phyloP scores from a whole-genome alignment of 192 early-diverging fungal genomes.

The Backusella tuberculispora region DNA sequence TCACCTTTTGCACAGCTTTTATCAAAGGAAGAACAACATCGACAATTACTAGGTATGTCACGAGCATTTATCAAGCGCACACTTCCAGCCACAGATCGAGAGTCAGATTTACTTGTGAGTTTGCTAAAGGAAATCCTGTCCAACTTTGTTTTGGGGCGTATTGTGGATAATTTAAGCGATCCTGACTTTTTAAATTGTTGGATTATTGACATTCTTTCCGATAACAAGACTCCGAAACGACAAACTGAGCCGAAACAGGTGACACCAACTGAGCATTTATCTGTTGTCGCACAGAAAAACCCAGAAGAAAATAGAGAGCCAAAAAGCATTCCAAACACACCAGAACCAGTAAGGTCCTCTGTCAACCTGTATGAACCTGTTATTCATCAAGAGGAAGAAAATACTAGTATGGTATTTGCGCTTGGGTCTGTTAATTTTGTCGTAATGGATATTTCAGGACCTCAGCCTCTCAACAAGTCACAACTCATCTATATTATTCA shows the following conservation, averaged over 20 bases:
- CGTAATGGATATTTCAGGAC: conserved; percentile 33
- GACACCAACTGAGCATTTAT: conserved; percentile 9
- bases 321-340: conserved; percentile 10
- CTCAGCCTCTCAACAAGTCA: not conserved
- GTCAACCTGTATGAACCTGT: not conserved
- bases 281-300: conserved; percentile 31
- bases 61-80: conserved; percentile 42
- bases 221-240: conserved; percentile 18
- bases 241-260: not conserved
- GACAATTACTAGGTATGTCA: conserved; percentile 45
- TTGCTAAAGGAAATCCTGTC: conserved; percentile 57
- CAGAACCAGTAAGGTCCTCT: conserved; percentile 12
- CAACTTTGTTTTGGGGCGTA: conserved; percentile 47
- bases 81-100: conserved; percentile 46
- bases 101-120: conserved; percentile 43
- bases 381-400: not conserved
- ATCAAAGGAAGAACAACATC: conserved; percentile 42
- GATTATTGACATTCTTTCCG: conserved; percentile 54
- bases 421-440: conserved; percentile 28
- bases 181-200: conserved; percentile 56
- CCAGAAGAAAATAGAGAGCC: conserved; percentile 31
- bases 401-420: conserved; percentile 15
- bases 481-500: conserved; percentile 34
- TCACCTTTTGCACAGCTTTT: conserved; percentile 48
- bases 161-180: conserved; percentile 50